A percentile compares a stretch with the other conserved stretches of the same genome.
Evolutionary conservation across 352 stramenopile species (phyloP).

Genomic region (Lagenidium sp.): DNA sequence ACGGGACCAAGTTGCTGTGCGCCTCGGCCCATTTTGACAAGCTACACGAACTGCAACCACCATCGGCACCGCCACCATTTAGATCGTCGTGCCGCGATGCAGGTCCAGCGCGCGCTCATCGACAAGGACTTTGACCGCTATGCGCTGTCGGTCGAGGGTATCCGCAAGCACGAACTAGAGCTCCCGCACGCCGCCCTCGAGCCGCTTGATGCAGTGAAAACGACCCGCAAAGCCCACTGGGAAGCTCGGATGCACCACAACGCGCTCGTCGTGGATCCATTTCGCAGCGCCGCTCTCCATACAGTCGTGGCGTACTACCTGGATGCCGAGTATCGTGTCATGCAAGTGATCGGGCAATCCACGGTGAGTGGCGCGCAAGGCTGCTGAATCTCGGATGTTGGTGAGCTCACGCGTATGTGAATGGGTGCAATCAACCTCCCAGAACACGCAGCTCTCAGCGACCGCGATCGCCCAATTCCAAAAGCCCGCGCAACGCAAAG

Average conservation of each 20-base stretch:
- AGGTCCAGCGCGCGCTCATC: slow-evolving; percentile 51
- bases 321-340: slow-evolving; percentile 42
- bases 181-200: slow-evolving; percentile 25
- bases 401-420: no score
- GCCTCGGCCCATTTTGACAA: no score
- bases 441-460: no score
- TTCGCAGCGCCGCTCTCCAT: slow-evolving; percentile 20
- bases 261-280: slow-evolving; percentile 43
- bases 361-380: background rate
- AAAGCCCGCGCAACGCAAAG: no score
- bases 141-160: slow-evolving; percentile 29
- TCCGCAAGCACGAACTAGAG: slow-evolving; percentile 16
- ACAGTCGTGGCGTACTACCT: slow-evolving; percentile 56
- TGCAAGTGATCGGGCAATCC: slow-evolving; percentile 49
- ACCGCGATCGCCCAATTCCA: no score
- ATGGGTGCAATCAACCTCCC: no score
- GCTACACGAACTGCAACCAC: slow-evolving; percentile 7
- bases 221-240: slow-evolving; percentile 65
- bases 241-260: slow-evolving; percentile 64
- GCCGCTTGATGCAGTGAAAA: slow-evolving; percentile 33
- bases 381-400: slow-evolving; percentile 1
- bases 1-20: no score
- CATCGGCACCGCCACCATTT: slow-evolving; percentile 1
- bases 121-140: slow-evolving; percentile 79
- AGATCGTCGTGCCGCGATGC: no score